Conservation (phyloP, 2,329 filamentous ascomycete species). For the Bipolaris victoriae region DNA sequence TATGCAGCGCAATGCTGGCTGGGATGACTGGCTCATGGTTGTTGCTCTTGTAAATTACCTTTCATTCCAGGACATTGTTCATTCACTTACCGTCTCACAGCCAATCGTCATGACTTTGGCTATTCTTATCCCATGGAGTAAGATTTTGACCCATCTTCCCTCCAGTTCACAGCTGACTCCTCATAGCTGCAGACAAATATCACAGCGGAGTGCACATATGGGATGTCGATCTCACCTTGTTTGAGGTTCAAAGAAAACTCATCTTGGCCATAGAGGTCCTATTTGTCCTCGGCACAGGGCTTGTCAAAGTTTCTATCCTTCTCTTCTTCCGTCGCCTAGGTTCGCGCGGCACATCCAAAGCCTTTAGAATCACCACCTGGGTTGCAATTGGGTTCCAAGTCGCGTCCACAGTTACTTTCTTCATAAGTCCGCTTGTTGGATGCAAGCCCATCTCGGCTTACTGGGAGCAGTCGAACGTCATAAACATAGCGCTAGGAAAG, state of each 20-base stretch:
- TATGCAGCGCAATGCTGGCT: constrained; percentile 28
- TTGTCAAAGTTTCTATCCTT: constrained; percentile 40
- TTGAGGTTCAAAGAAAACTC: constrained; percentile 23
- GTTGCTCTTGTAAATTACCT: constrained; percentile 19
- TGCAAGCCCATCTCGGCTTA: constrained; percentile 34
- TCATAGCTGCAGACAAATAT: constrained; percentile 21
- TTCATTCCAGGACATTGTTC: not conserved
- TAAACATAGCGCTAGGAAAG: constrained; percentile 19
- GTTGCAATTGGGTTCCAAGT: constrained; percentile 16
- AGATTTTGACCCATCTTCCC: not conserved
- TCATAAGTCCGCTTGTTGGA: constrained; percentile 25
- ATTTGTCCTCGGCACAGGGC: constrained; percentile 26
- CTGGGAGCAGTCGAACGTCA: constrained; percentile 28
- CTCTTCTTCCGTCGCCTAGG: constrained; percentile 33
- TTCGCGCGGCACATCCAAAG: constrained; percentile 19
- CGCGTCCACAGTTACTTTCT: constrained; percentile 24
- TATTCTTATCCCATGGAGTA: constrained; percentile 26
- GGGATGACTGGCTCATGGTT: constrained; percentile 37
- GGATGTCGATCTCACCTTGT: constrained; percentile 24
- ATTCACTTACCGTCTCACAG: not conserved
- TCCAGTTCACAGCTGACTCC: constrained; percentile 11
- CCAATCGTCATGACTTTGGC: constrained; percentile 17
- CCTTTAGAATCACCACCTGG: constrained; percentile 23
- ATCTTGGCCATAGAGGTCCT: constrained; percentile 28
- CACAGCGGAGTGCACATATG: constrained; percentile 31